Evolutionary conservation across 2,329 filamentous ascomycete species (phyloP).

Genomic region (Cadophora sp.): DNA sequence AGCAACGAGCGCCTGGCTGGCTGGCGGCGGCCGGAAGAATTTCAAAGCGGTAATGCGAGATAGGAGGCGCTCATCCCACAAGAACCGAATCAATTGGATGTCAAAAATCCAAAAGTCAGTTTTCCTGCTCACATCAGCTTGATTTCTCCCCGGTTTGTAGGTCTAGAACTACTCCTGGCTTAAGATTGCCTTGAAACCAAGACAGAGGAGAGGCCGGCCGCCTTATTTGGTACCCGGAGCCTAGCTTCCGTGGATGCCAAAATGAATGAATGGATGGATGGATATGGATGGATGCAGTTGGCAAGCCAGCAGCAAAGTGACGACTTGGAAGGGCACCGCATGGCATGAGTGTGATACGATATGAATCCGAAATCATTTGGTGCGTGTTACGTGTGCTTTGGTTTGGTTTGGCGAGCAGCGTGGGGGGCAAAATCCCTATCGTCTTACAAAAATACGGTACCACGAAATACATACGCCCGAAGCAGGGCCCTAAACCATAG

Average conservation of each 20-base stretch:
- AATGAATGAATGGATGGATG: not conserved
- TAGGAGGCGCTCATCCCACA: not conserved
- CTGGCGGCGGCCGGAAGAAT: slow-evolving; percentile 19
- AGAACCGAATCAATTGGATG: not conserved
- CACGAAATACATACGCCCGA: slow-evolving; percentile 1
- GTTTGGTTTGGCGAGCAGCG: slow-evolving; percentile 10
- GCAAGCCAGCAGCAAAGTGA: slow-evolving; percentile 3
- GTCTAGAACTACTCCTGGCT: slow-evolving; percentile 9
- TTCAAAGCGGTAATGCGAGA: slow-evolving; percentile 27
- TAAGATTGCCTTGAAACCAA: not conserved
- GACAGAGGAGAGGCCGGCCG: not conserved
- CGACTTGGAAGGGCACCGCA: slow-evolving; percentile 5
- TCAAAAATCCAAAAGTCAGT: not conserved
- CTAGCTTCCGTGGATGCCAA: slow-evolving; percentile 9
- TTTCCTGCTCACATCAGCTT: slow-evolving; percentile 10
- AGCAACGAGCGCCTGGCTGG: too few relatives aligned
- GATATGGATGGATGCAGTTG: not conserved
- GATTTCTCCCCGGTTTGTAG: not conserved
- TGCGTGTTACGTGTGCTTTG: slow-evolving; percentile 8
- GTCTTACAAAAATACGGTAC: not conserved
- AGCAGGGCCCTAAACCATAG: not conserved
- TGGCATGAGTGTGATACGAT: slow-evolving; percentile 11
- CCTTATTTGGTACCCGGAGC: slow-evolving; percentile 10
- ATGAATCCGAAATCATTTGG: not conserved
- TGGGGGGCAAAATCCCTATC: slow-evolving; percentile 12